A percentile compares a stretch with the other conserved stretches of the same genome.
phyloP scores from a whole-genome alignment of 2,329 filamentous ascomycete species.

The Chalaropsis ovoidea region DNA sequence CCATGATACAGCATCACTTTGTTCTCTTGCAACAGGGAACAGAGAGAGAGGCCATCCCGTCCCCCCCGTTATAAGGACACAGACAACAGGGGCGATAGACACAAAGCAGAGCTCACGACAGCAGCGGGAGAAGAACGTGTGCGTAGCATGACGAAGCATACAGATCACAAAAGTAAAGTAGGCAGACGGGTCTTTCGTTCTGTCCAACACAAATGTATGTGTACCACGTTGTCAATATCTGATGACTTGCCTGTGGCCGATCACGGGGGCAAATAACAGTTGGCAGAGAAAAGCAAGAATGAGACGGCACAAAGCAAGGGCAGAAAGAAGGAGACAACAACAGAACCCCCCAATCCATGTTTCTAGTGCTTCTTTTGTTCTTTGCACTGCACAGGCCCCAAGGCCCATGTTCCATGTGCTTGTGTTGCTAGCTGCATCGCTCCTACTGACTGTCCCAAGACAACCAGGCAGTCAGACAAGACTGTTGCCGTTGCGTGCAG shows the following conservation, averaged over 20 bases:
- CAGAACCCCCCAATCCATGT: slow-evolving; percentile 1
- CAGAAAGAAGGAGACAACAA: neutral
- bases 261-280: neutral
- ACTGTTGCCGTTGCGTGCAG: neutral
- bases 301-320: neutral
- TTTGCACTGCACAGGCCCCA: neutral
- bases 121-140: neutral
- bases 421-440: slow-evolving; percentile 1
- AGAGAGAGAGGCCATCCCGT: neutral
- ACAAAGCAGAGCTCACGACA: neutral
- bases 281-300: neutral
- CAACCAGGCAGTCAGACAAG: neutral
- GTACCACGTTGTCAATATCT: slow-evolving; percentile 9
- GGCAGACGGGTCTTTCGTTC: neutral
- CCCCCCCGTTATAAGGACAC: neutral
- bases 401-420: neutral
- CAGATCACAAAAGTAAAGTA: neutral
- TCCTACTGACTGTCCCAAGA: neutral
- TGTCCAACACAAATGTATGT: neutral
- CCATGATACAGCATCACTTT: neutral
- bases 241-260: slow-evolving; percentile 1
- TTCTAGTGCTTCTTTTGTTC: slow-evolving; percentile 1
- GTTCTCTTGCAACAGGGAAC: neutral
- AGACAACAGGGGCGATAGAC: neutral
- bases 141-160: neutral